Evolutionary conservation across 2,329 filamentous ascomycete species (phyloP).

Genomic region (Blastomyces parvus): DNA sequence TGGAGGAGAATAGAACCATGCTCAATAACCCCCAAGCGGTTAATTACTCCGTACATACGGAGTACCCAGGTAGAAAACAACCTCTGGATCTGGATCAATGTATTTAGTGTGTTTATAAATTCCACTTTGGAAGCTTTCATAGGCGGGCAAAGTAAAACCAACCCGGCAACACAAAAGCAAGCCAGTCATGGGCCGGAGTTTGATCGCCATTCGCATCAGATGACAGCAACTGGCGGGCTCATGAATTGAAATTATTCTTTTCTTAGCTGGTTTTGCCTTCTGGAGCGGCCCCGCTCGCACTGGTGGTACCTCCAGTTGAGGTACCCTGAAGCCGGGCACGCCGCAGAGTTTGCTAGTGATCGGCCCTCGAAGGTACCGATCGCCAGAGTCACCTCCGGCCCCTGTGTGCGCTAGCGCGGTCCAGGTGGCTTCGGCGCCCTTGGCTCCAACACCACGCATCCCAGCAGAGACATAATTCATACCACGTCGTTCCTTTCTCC

Average conservation of each 20-base stretch:
- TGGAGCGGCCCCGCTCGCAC: neutral
- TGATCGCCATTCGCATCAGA: slow-evolving; percentile 2
- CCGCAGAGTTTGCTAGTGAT: neutral
- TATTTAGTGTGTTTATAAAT: too few species aligned
- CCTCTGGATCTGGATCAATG: too few species aligned
- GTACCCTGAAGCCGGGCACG: neutral
- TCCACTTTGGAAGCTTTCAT: too few species aligned
- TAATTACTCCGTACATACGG: too few species aligned
- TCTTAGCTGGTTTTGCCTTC: neutral
- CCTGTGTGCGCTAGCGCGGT: neutral
- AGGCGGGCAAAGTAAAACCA: neutral
- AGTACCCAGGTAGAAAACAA: too few species aligned
- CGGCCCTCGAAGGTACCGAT: neutral
- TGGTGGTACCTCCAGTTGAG: neutral
- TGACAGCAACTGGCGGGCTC: neutral
- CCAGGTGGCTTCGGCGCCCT: neutral
- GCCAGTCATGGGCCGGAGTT: neutral
- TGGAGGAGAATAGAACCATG: neutral
- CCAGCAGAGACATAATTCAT: neutral
- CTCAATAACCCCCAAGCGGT: too few species aligned
- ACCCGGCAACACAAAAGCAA: neutral
- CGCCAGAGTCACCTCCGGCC: neutral
- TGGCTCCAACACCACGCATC: neutral
- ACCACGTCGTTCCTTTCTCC: neutral
- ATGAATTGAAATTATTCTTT: neutral